A percentile compares a stretch with the other conserved stretches of the same genome.
phyloP scores from a whole-genome alignment of 1,284 basidiomycete genomes.

The Puccinia polysora region DNA sequence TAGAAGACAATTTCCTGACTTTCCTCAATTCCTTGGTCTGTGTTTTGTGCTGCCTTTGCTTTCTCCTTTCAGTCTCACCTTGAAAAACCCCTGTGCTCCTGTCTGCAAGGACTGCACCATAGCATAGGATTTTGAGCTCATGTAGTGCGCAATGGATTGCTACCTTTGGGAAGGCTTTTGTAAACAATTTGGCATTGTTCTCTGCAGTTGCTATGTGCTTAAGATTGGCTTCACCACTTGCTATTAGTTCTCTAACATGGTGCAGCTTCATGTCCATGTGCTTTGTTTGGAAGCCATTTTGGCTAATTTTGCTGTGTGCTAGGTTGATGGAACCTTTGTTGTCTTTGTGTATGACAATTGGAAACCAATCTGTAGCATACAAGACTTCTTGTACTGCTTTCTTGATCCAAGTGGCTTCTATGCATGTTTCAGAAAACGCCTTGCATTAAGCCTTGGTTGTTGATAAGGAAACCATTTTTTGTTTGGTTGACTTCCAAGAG shows the following conservation, averaged over 20 bases:
- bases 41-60: too few species aligned
- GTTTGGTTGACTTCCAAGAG: conserved; percentile 55
- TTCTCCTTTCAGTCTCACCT: too few species aligned
- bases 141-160: too few species aligned
- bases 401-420: conserved; percentile 55
- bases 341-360: conserved; percentile 51
- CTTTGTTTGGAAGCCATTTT: conserved; percentile 53
- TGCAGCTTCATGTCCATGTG: conserved; percentile 57
- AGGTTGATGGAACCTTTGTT: conserved; percentile 55
- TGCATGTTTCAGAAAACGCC: conserved; percentile 56
- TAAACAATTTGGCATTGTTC: conserved; percentile 56
- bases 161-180: conserved; percentile 57
- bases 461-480: conserved; percentile 53
- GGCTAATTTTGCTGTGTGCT: conserved; percentile 51
- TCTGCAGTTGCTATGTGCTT: conserved; percentile 51
- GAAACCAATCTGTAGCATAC: conserved; percentile 22
- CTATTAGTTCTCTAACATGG: conserved; percentile 55
- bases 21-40: too few species aligned
- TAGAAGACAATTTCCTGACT: too few species aligned
- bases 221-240: conserved; percentile 50
- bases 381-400: conserved; percentile 49
- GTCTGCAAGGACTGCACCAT: too few species aligned
- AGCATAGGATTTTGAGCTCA: too few species aligned
- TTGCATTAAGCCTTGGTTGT: conserved; percentile 57
- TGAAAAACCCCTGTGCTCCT: too few species aligned